Evolutionary conservation across 805 yeast species (phyloP), one percentile per base, ranked within the genome.

Genomic region (Monosporozyma yasuniensis): DNA sequence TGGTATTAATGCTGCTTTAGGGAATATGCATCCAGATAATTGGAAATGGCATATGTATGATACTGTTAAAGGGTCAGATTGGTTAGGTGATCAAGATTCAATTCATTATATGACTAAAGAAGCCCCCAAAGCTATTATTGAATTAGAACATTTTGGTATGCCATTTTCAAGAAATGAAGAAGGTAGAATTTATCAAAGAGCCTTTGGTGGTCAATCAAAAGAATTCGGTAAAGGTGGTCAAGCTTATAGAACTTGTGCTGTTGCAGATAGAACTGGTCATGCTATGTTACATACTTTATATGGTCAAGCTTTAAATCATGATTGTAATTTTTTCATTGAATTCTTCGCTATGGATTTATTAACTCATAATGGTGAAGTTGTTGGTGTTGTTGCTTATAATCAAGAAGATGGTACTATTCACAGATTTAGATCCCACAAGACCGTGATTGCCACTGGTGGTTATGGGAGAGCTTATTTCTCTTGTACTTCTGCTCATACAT

Each of bases 1-100:
- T 73, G 99, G 99, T 75, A 93, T 91, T 72, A 91, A 91, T 65
- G 99, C 98, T 58, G 99, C 99, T 28, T 78, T 91, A 57, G 99
- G 98, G 60, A 91, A 91, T 78, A 91, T 91, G 96, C 98, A 93
- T 75, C 77, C 80, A 60, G 99, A 91, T 71, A 90, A 90, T 75
- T 91, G 99, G 99, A 95, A 87, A 72, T 93, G 98, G 97, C 99
- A 91, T 72, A 90, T 91, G 97, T 91, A 93, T 73, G 99, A 91
- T 68, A 91, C 99, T 62, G 98, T 91, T 61, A 91, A 91, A 75
- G 99, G 99, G 56, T 89, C 97, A 9, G 99, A 91, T 74, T 91
- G 99, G 99, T 81, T 91, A 56, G 99, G 99, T 66, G 99, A 91
- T 73, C 99, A 91, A 75, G 99, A 91, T 67, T 96, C 98, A 50